These are phyloP conservation scores for Phytopythium oedochilum DNA, from an alignment of 352 stramenopile species.

Conservation along the genomic window DNA sequence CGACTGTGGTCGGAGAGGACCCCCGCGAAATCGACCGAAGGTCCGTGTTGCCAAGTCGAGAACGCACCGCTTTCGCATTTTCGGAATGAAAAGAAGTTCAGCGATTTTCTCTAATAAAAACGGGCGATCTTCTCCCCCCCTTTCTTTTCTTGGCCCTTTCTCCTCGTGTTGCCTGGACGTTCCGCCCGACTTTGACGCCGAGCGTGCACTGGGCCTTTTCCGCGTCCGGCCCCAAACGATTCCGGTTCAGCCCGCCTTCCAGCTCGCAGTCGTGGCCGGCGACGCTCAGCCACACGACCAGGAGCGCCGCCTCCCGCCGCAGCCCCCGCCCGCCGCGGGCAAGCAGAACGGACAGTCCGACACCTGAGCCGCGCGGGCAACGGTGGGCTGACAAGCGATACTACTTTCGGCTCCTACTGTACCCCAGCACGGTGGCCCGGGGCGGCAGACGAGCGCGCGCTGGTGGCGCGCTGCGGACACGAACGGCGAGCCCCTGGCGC, in stretches of 20 bases:
- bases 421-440: no score
- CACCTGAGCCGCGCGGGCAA: background rate
- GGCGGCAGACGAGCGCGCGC: conserved; percentile 16
- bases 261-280: no score
- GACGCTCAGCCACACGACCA: no score
- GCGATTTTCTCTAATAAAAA: background rate
- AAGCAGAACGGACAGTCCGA: conserved; percentile 1
- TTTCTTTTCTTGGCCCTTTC: conserved; percentile 1
- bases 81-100: background rate
- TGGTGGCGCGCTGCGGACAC: background rate
- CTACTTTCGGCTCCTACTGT: conserved; percentile 19
- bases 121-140: background rate
- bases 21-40: no score
- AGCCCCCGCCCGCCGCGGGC: no score
- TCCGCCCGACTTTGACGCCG: background rate
- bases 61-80: background rate
- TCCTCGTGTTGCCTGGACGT: conserved; percentile 1
- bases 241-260: no score
- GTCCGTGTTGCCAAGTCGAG: background rate
- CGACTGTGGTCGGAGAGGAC: no score
- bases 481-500: background rate
- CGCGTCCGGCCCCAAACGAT: background rate
- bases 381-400: background rate
- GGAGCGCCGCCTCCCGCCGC: no score
- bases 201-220: background rate